A percentile compares a stretch with the other conserved stretches of the same genome.
These are phyloP conservation scores for Globisporangium polare DNA, from an alignment of 352 stramenopile species.

Conservation along the genomic window DNA sequence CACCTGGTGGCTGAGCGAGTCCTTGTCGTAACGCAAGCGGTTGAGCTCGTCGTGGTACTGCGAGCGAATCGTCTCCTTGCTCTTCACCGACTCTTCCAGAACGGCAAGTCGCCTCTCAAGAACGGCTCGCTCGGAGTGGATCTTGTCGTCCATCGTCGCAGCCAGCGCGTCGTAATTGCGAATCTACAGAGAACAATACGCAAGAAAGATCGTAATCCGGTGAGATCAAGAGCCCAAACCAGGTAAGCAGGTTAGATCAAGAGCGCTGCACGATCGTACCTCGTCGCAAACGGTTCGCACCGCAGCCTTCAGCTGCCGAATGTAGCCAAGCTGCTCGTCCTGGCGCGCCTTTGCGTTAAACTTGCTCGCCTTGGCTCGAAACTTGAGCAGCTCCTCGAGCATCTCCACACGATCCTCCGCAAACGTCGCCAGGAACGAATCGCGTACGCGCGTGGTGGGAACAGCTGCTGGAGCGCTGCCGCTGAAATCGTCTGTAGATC, in stretches of 20 bases:
- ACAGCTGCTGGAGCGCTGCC: not conserved
- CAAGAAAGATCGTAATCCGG: not conserved
- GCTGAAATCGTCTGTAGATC: not conserved
- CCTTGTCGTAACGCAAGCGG: constrained; percentile 21
- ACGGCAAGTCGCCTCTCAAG: constrained; percentile 32
- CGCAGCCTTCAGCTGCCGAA: constrained; percentile 47
- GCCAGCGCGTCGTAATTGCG: constrained; percentile 28
- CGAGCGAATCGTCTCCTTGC: constrained; percentile 18
- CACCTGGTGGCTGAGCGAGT: constrained; percentile 20
- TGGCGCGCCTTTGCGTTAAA: constrained; percentile 54
- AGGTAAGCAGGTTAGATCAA: not conserved
- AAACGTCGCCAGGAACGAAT: constrained; percentile 35
- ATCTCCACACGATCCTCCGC: constrained; percentile 26
- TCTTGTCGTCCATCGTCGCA: constrained; percentile 30
- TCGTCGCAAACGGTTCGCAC: constrained; percentile 33
- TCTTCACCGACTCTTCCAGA: constrained; percentile 31
- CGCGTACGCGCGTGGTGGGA: constrained; percentile 20
- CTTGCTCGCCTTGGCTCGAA: constrained; percentile 61
- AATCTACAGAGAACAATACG: constrained; percentile 20
- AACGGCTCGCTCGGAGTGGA: constrained; percentile 26
- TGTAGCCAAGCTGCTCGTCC: constrained; percentile 54
- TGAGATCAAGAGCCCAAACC: not conserved
- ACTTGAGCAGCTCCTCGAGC: constrained; percentile 53
- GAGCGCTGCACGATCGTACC: constrained; percentile 12
- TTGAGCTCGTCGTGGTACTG: constrained; percentile 34